Evolutionary conservation across 2,329 filamentous ascomycete genomes (phyloP).

Genomic region (Colletotrichum limetticola): DNA sequence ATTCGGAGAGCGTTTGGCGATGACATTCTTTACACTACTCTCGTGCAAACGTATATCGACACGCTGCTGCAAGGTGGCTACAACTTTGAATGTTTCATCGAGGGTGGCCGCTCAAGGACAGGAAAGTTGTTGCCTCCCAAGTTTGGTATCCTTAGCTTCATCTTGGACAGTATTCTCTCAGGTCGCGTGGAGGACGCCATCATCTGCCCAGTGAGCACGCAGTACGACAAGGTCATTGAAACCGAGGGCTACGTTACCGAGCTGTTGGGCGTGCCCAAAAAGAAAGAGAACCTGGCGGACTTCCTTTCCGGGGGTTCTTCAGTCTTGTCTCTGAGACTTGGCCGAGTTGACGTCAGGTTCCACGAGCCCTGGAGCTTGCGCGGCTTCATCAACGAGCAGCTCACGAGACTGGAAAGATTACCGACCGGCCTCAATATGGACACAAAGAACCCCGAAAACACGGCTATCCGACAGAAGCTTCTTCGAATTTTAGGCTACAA

Average conservation of each 20-base stretch:
- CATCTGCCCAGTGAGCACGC: constrained; percentile 94
- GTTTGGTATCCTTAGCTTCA: constrained; percentile 92
- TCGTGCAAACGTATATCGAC: constrained; percentile 98
- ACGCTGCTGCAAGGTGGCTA: constrained; percentile 89
- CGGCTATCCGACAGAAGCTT: constrained; percentile 74
- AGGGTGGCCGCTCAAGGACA: constrained; percentile 91
- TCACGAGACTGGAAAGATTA: constrained; percentile 65
- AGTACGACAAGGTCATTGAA: constrained; percentile 99
- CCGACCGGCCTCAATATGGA: constrained; percentile 59
- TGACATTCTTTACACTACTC: constrained; percentile 86
- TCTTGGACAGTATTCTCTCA: constrained; percentile 89
- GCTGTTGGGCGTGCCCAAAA: constrained; percentile 91
- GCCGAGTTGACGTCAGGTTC: constrained; percentile 93
- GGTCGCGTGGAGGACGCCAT: constrained; percentile 90
- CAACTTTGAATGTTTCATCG: constrained; percentile 98
- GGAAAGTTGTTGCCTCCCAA: constrained; percentile 95
- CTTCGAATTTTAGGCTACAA: constrained; percentile 90
- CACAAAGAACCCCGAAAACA: constrained; percentile 58
- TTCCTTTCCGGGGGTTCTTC: constrained; percentile 89
- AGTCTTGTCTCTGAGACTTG: constrained; percentile 87
- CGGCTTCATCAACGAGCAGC: constrained; percentile 82
- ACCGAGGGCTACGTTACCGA: constrained; percentile 97
- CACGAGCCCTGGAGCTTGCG: constrained; percentile 95
- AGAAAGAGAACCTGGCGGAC: constrained; percentile 91
- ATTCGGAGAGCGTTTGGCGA: constrained; percentile 93